A percentile compares a stretch with the other conserved stretches of the same genome.
phyloP scores from a whole-genome alignment of 2,329 filamentous ascomycete genomes.

The Pseudogymnoascus sp. region DNA sequence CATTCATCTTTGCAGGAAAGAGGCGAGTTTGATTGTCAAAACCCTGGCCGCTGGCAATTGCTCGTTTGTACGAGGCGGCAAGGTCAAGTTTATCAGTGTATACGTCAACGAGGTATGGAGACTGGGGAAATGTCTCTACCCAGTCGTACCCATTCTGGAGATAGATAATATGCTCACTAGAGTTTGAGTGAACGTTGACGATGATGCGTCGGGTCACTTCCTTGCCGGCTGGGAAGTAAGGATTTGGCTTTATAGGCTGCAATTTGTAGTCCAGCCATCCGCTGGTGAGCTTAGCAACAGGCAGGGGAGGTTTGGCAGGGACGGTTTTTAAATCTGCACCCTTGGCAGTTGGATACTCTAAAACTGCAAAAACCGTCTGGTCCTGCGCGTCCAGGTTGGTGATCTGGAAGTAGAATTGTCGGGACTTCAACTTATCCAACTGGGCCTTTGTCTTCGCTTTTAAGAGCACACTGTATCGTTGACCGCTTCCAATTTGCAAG shows the following conservation, averaged over 20 bases:
- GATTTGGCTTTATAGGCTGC: constrained; percentile 17
- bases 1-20: constrained; percentile 35
- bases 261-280: constrained; percentile 32
- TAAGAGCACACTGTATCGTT: constrained; percentile 43
- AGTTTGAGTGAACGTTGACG: constrained; percentile 27
- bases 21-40: constrained; percentile 20
- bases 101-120: constrained; percentile 39
- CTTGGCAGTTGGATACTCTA: constrained; percentile 23
- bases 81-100: constrained; percentile 29
- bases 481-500: constrained; percentile 42
- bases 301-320: constrained; percentile 18
- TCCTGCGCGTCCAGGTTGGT: too few species aligned
- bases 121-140: constrained; percentile 26
- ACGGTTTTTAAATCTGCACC: constrained; percentile 38
- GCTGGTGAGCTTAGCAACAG: constrained; percentile 20
- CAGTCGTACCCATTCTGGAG: constrained; percentile 30
- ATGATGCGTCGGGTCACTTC: constrained; percentile 32
- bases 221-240: constrained; percentile 24
- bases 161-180: constrained; percentile 20
- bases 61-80: too few species aligned
- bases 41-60: too few species aligned
- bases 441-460: constrained; percentile 33
- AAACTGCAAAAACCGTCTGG: too few species aligned
- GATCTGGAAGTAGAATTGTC: constrained; percentile 13
- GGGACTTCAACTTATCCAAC: constrained; percentile 35